These are phyloP conservation scores for Camelina laxa DNA, from an alignment of 345 rosid genomes.

Conservation along the genomic window DNA sequence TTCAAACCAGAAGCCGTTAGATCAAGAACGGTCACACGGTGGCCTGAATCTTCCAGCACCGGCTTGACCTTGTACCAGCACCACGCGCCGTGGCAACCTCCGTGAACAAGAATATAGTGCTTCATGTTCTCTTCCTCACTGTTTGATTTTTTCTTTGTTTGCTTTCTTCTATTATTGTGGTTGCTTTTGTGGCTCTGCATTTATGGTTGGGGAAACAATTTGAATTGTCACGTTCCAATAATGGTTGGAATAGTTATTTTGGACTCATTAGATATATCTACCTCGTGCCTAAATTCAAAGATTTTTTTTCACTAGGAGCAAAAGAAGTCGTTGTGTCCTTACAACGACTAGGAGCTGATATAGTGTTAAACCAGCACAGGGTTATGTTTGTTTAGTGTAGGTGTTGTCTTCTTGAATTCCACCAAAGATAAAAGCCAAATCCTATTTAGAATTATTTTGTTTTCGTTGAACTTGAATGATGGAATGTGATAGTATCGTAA, in stretches of 20 bases:
- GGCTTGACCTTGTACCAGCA: conserved; percentile 68
- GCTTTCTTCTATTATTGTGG: neutral
- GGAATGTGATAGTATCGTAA: too few species aligned
- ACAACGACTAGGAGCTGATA: too few species aligned
- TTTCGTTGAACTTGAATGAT: too few species aligned
- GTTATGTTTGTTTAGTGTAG: too few species aligned
- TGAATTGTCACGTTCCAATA: conserved; percentile 8
- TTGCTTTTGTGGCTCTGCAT: conserved; percentile 1
- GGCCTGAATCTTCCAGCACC: conserved; percentile 50
- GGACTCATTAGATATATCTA: neutral
- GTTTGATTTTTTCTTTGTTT: neutral
- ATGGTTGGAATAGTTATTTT: neutral
- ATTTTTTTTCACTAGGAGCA: too few species aligned
- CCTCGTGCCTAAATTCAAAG: conserved; percentile 1
- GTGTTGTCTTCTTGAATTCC: too few species aligned
- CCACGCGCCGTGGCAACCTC: conserved; percentile 61
- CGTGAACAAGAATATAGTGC: conserved; percentile 54
- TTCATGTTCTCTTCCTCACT: conserved; percentile 9
- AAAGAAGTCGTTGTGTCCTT: neutral
- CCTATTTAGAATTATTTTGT: too few species aligned
- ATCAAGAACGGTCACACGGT: conserved; percentile 55
- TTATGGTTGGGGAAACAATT: neutral
- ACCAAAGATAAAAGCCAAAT: too few species aligned
- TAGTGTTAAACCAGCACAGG: too few species aligned
- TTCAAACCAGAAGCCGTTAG: conserved; percentile 58